A percentile compares a stretch with the other conserved stretches of the same genome.
Evolutionary conservation across 768 basidiomycete species (phyloP).

Genomic region (Tephrocybe sp.): DNA sequence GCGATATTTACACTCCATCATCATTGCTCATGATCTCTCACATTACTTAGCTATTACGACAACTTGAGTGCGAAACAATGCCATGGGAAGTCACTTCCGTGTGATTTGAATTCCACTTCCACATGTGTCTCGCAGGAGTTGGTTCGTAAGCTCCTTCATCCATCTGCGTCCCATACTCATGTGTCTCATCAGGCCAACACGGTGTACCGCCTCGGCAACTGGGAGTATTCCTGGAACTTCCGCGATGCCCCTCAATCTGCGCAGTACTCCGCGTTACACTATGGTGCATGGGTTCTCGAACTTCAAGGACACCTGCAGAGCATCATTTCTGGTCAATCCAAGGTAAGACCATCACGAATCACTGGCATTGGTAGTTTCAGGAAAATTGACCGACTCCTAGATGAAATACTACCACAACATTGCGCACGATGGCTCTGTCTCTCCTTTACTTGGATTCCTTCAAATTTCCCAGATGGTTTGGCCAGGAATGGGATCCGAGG

Average conservation of each 20-base stretch:
- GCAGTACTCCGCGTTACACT: conserved; percentile 37
- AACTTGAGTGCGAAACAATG: conserved; percentile 51
- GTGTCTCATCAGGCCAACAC: conserved; percentile 34
- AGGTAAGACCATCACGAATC: conserved; percentile 19
- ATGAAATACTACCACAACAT: conserved; percentile 25
- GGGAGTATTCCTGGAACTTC: conserved; percentile 57
- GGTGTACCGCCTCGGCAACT: conserved; percentile 55
- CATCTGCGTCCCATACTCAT: background rate
- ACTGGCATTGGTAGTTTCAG: background rate
- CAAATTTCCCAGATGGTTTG: conserved; percentile 51
- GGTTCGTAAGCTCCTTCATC: background rate
- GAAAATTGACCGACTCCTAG: background rate
- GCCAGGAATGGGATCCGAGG: conserved; percentile 57
- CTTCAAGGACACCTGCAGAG: conserved; percentile 36
- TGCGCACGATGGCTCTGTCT: conserved; percentile 50
- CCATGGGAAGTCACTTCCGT: conserved; percentile 43
- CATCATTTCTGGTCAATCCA: conserved; percentile 32
- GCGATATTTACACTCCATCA: background rate
- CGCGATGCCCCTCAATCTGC: conserved; percentile 43
- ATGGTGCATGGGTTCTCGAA: conserved; percentile 45
- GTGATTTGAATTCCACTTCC: conserved; percentile 40
- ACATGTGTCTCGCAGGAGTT: conserved; percentile 38
- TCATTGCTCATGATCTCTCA: background rate
- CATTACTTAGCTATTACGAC: conserved; percentile 49
- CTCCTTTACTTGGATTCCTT: conserved; percentile 45